Conservation (phyloP, 768 basidiomycete genomes). For the Nidularia sp. region DNA sequence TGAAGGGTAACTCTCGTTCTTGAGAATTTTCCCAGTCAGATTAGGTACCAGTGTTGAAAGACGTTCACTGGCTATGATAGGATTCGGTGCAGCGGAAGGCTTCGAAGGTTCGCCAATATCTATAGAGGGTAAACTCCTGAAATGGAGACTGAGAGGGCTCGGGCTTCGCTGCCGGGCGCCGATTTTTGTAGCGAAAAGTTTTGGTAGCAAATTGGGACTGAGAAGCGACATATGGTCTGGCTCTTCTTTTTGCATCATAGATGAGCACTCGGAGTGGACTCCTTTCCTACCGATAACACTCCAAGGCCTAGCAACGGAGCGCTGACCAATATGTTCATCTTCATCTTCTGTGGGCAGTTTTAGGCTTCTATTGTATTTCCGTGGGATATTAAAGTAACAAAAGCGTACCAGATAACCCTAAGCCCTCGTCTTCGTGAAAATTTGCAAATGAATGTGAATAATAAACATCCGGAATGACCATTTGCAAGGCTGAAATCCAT, state of each 20-base stretch:
- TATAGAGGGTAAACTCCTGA: background rate
- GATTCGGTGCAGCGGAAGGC: too few species aligned
- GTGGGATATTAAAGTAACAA: too few species aligned
- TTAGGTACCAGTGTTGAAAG: conserved; percentile 13
- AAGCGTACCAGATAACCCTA: too few species aligned
- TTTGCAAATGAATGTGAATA: conserved; percentile 8
- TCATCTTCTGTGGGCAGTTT: conserved; percentile 10
- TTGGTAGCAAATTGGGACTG: conserved; percentile 32
- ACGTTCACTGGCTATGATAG: too few species aligned
- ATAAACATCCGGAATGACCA: conserved; percentile 19
- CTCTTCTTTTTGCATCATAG: conserved; percentile 20
- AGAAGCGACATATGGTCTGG: conserved; percentile 19
- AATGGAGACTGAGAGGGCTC: conserved; percentile 8
- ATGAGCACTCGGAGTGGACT: conserved; percentile 30
- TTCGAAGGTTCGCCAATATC: background rate
- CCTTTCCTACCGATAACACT: conserved; percentile 34
- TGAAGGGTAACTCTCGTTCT: conserved; percentile 25
- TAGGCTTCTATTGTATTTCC: too few species aligned
- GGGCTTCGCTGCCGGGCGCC: background rate
- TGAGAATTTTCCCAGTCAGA: conserved; percentile 24
- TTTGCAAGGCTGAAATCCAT: conserved; percentile 20
- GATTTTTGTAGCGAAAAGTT: conserved; percentile 17
- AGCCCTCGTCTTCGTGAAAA: too few species aligned
- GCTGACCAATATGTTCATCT: conserved; percentile 9
- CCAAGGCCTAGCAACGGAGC: conserved; percentile 24